Base-by-base conservation (phyloP, 2,329 filamentous ascomycete genomes). In the Diaporthe citrichinensis region DNA sequence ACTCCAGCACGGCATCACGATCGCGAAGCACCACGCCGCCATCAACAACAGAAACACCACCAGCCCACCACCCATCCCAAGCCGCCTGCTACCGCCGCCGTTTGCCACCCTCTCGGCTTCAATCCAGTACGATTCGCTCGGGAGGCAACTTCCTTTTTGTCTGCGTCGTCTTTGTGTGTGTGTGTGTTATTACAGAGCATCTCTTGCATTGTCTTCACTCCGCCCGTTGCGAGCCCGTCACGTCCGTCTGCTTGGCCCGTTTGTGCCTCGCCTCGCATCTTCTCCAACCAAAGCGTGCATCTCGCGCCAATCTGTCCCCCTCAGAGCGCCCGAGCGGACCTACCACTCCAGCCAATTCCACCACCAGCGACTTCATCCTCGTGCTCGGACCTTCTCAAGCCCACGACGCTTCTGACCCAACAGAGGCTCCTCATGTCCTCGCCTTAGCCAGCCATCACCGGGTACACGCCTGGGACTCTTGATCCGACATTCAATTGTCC, bases 101-200 rank as follows among this genome's bases (percentile, higher is more conserved):
- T 67, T 81, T 81, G 78, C 80, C 76, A 79, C 78, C 78, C 73
- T 76, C 77, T 79, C 74, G 77, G 59, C 58, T 55, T 39, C 65
- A 72, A 73, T 72, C 58, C 73, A 67, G 76, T 77, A 77, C 76
- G 73, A 75, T 53, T 46, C 57, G 62, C 73, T 73, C 59, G 23
- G 74, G 74, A 67, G 74, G 69, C 75, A 76, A 73, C 74, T 73
- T 74, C 71, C 62, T 75, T 74, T 59, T 78, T 73, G 58, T 77
- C 68, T 71, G 72, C 77, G 62, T 73, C 51, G 65, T 62, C 69
- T 65, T 76, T 73, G 49, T 75, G 69, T 73, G 49, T n/a, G n/a
- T 74, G 69, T 73, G 49, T 71, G 71, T 77, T 80, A 65, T 55
- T 65, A 65, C 61, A 65, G 41, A 57, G 51, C 71, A 65, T 74